A percentile compares a stretch with the other conserved stretches of the same genome.
Evolutionary conservation across 1,284 basidiomycete species (phyloP).

Genomic region (Leccinum pachyderme): DNA sequence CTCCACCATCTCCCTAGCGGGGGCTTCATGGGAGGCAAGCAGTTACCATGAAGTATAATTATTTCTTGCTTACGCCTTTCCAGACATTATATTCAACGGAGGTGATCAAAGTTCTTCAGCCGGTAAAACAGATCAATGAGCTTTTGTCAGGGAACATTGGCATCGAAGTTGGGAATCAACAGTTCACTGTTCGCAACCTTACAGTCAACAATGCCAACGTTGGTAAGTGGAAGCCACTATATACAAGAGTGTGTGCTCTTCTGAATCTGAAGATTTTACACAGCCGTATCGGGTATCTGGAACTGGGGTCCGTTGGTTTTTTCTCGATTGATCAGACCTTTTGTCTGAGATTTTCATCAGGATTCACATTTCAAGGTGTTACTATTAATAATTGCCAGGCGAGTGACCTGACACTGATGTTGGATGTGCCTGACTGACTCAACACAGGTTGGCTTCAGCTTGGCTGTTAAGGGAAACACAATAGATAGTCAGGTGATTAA

Average conservation of each 20-base stretch:
- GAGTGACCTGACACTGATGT: not conserved
- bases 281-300: constrained; percentile 43
- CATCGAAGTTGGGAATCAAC: constrained; percentile 51
- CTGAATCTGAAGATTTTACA: not conserved
- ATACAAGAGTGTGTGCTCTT: not conserved
- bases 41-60: not conserved
- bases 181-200: constrained; percentile 55
- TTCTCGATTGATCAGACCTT: not conserved
- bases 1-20: constrained; percentile 36
- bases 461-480: constrained; percentile 39
- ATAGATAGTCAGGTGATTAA: constrained; percentile 27
- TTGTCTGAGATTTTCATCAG: constrained; percentile 21
- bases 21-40: constrained; percentile 53
- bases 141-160: constrained; percentile 37
- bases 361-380: constrained; percentile 47
- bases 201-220: constrained; percentile 48
- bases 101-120: constrained; percentile 17
- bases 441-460: constrained; percentile 42
- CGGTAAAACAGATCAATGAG: not conserved
- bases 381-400: constrained; percentile 53
- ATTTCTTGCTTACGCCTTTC: constrained; percentile 2
- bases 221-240: constrained; percentile 28
- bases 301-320: constrained; percentile 40
- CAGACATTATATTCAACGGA: constrained; percentile 53
- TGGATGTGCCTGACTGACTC: not conserved